Conservation (phyloP, 306 rosid species). For the Citrullus mucosospermus region DNA sequence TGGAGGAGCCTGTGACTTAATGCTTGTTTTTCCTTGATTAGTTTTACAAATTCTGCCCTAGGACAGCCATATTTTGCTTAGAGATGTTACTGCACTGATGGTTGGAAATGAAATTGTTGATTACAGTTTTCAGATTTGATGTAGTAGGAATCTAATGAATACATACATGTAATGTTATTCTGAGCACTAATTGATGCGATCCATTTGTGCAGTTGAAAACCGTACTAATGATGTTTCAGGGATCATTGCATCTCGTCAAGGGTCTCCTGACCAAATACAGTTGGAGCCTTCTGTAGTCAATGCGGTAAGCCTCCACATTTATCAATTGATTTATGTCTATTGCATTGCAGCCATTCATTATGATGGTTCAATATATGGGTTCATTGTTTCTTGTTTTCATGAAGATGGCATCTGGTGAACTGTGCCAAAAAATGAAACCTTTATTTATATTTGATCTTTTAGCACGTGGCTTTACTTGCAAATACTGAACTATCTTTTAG, state of each 20-base stretch:
- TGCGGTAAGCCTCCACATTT: constrained; percentile 22
- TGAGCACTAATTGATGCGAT: neutral
- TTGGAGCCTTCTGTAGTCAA: constrained; percentile 31
- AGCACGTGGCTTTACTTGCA: constrained; percentile 4
- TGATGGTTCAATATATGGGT: neutral
- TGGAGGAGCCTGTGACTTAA: neutral
- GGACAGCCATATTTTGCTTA: neutral
- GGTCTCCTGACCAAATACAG: constrained; percentile 18
- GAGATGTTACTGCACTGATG: neutral
- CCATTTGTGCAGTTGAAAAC: constrained; percentile 22
- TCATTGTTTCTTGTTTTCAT: neutral
- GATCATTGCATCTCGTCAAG: constrained; percentile 24
- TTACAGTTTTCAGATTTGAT: neutral
- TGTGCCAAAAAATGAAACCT: neutral
- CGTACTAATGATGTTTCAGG: constrained; percentile 33
- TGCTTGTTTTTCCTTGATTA: neutral
- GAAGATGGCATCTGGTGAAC: neutral
- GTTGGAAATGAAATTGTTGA: neutral
- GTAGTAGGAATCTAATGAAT: neutral
- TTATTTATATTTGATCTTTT: constrained; percentile 6
- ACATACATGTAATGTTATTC: neutral
- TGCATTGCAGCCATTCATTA: neutral
- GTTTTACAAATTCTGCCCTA: neutral
- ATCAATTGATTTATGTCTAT: neutral
- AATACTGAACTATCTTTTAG: neutral